Conservation (phyloP, 225 moss, liverwort and hornwort genomes). For the Anthoceros angustus region DNA sequence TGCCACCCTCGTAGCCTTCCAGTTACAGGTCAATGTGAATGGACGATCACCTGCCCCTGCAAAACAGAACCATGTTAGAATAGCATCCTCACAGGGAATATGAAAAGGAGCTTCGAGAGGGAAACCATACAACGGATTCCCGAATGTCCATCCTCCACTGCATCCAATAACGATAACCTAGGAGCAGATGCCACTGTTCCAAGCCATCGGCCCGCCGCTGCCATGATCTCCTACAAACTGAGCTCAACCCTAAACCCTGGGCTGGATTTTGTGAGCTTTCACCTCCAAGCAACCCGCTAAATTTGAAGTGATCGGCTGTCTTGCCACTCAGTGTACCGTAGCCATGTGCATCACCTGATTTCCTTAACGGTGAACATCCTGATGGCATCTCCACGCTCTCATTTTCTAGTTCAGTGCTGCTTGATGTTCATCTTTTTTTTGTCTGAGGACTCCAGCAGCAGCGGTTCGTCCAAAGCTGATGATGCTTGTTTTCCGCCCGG, state of each 20-base stretch:
- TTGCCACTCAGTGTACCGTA: too few species aligned
- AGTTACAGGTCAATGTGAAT: neutral
- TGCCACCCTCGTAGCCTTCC: neutral
- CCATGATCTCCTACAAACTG: neutral
- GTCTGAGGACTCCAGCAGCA: too few species aligned
- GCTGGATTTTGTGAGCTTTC: neutral
- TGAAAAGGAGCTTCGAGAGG: neutral
- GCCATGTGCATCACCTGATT: too few species aligned
- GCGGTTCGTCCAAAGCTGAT: too few species aligned
- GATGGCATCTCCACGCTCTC: too few species aligned
- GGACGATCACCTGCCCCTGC: neutral
- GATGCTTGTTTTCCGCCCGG: too few species aligned
- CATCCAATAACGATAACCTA: neutral
- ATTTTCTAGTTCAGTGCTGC: too few species aligned
- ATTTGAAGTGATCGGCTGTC: too few species aligned
- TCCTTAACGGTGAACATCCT: too few species aligned
- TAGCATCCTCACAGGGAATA: neutral
- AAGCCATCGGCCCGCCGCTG: neutral
- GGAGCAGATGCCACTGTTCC: neutral
- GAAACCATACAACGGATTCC: neutral
- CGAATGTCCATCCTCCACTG: neutral
- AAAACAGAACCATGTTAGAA: neutral
- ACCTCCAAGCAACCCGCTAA: too few species aligned
- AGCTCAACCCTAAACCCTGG: neutral
- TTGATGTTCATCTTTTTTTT: too few species aligned